phyloP scores from a whole-genome alignment of 2,329 filamentous ascomycete species.

The Ascochyta koolunga region DNA sequence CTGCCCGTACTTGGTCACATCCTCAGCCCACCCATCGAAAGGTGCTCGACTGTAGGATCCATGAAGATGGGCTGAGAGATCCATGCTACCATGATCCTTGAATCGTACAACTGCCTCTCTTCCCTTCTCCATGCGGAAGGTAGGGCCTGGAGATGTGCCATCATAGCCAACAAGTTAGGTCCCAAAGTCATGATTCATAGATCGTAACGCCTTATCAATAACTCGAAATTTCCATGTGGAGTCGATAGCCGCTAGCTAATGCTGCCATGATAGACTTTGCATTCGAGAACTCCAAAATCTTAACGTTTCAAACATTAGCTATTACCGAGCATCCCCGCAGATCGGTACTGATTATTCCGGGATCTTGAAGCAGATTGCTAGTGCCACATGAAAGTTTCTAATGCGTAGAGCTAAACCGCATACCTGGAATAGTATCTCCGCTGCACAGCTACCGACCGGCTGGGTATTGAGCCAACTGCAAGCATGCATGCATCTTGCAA shows the following conservation, averaged over 20 bases:
- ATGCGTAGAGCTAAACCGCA: neutral
- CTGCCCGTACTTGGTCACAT: constrained; percentile 57
- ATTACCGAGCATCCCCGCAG: neutral
- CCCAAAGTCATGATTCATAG: neutral
- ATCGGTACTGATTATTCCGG: neutral
- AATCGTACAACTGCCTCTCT: constrained; percentile 62
- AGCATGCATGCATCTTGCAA: neutral
- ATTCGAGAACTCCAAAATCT: neutral
- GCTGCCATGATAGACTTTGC: too few relatives aligned
- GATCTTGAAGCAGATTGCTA: neutral
- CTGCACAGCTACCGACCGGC: neutral
- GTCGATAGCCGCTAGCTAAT: neutral
- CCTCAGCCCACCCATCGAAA: constrained; percentile 63
- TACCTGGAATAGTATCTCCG: neutral
- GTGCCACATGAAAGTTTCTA: neutral
- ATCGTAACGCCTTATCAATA: neutral
- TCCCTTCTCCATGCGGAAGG: constrained; percentile 57
- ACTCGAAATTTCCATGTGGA: neutral
- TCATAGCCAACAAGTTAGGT: constrained; percentile 57
- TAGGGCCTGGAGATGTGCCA: constrained; percentile 63
- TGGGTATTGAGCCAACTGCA: neutral
- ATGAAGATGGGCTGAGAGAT: constrained; percentile 62
- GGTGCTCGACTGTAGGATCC: constrained; percentile 57
- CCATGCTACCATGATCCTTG: constrained; percentile 56
- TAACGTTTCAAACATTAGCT: neutral